Evolutionary conservation across 306 rosid species (phyloP), one percentile per base, ranked within the genome.

Genomic region (Fragaria nilgerrensis): DNA sequence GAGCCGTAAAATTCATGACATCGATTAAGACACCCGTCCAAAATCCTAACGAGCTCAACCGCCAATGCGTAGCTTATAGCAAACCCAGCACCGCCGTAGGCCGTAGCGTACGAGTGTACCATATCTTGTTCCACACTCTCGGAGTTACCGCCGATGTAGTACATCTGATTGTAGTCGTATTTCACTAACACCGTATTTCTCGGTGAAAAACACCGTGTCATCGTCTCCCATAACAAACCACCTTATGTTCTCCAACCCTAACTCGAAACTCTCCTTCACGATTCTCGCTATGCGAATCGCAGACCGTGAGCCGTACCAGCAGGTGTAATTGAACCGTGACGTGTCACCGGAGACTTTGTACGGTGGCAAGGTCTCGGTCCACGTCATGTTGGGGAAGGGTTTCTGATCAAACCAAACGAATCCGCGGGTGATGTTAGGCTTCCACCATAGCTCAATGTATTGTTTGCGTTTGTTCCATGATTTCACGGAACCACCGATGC

Each of bases 171-270:
- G 15, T 93, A 96, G 73, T 93, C 96, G 25, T 93, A 91, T 74
- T 89, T 93, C 1, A 75, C 82, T 20, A 93, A 74, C 47, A 93
- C 96, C 5, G 76, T 80, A 0, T 56, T 93, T 93, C 23, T 88
- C 87, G 2, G 85, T 47, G 56, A 93, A 93, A 72, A 91, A 91
- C 1, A 91, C 87, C 0, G 98, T 93, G n/a, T 93, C 98, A 1
- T 93, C 98, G 1, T 93, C 98, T 2, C 95, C 95, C 98, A 93
- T 83, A 3, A 93, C 97, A 12, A 93, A 91, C 98, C 98, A 91
- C 74, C 97, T 83, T 53, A 91, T 87, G 14, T 85, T 76, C 0
- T 78, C 81, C 58, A 84, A 0, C 7, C 90, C 92, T 13, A 93
- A 13, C 58, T 93, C 92, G 44, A 89, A 93, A 67, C 90, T 89